Evolutionary conservation across 1,139 yeast species (phyloP).

Genomic region (Debaryomycetaceae sp.): DNA sequence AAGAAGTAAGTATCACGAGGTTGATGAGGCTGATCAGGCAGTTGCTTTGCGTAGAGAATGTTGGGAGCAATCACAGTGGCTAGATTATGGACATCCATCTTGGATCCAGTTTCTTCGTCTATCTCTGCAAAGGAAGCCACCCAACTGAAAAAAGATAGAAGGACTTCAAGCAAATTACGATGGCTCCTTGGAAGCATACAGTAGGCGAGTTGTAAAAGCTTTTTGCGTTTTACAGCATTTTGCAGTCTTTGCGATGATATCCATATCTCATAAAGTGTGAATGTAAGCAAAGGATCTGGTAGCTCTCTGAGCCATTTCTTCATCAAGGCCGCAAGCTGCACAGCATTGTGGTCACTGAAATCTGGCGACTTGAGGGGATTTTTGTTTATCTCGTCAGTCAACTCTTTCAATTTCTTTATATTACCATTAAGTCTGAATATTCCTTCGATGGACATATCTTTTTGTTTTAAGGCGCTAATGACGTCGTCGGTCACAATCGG

Average conservation of each 20-base stretch:
- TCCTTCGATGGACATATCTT: constrained; percentile 96
- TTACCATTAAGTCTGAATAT: constrained; percentile 96
- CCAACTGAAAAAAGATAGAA: constrained; percentile 87
- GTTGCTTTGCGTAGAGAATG: constrained; percentile 56
- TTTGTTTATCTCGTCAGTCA: constrained; percentile 71
- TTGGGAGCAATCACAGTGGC: constrained; percentile 97
- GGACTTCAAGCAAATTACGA: constrained; percentile 83
- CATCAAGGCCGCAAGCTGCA: constrained; percentile 89
- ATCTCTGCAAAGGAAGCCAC: constrained; percentile 92
- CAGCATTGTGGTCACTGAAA: constrained; percentile 74
- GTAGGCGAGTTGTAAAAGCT: constrained; percentile 67
- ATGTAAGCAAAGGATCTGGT: constrained; percentile 87
- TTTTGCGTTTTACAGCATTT: constrained; percentile 47
- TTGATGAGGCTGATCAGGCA: constrained; percentile 20
- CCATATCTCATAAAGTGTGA: constrained; percentile 76
- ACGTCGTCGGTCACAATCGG: constrained; percentile 89
- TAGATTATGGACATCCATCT: constrained; percentile 93
- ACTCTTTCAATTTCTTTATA: constrained; percentile 72
- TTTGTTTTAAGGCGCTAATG: constrained; percentile 76
- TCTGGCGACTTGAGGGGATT: constrained; percentile 73
- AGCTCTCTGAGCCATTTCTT: constrained; percentile 89
- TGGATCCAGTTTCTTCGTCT: constrained; percentile 84
- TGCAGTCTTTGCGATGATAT: constrained; percentile 63
- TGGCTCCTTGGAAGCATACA: constrained; percentile 79
- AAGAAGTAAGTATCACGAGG: constrained; percentile 76